Percentiles rank a stretch among this genome's conserved stretches.
Conservation (phyloP, 371 early-diverging fungal species). For the Syncephalastrum contaminatum region DNA sequence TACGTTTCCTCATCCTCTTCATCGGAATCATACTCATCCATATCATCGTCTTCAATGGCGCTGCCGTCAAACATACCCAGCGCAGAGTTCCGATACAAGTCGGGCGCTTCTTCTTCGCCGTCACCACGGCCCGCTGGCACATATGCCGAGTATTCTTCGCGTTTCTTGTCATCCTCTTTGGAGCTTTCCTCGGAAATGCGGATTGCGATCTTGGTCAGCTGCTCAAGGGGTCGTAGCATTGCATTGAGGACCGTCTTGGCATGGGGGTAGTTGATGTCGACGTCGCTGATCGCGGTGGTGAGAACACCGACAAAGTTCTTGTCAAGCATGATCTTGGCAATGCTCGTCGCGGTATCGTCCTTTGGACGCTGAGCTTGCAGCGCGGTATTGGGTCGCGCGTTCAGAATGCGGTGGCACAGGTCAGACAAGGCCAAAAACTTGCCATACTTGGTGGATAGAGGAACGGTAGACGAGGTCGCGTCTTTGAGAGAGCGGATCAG, state of each 20-base stretch:
- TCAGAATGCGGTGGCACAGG: constrained; percentile 70
- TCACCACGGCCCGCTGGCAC: constrained; percentile 21
- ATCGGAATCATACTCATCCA: constrained; percentile 53
- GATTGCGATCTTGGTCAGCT: constrained; percentile 84
- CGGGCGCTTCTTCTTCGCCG: constrained; percentile 65
- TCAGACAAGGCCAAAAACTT: constrained; percentile 72
- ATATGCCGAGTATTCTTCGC: constrained; percentile 32
- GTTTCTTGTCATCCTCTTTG: constrained; percentile 34
- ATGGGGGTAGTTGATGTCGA: constrained; percentile 90
- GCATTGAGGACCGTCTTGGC: constrained; percentile 71
- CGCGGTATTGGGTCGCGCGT: constrained; percentile 45
- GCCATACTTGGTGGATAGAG: constrained; percentile 63
- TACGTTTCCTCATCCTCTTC: constrained; percentile 66
- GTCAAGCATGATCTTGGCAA: constrained; percentile 88
- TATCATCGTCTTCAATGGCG: constrained; percentile 64
- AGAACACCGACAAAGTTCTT: constrained; percentile 82
- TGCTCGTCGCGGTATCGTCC: constrained; percentile 59
- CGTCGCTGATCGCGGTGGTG: constrained; percentile 76
- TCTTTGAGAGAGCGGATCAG: constrained; percentile 64
- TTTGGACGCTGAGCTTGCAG: constrained; percentile 27
- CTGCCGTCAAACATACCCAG: constrained; percentile 85
- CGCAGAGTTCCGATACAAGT: constrained; percentile 87
- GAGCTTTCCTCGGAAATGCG: constrained; percentile 64
- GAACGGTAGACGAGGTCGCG: constrained; percentile 50
- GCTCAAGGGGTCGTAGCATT: constrained; percentile 86